Evolutionary conservation across 441 rosid genomes (phyloP).

Genomic region (Corymbia calophylla): DNA sequence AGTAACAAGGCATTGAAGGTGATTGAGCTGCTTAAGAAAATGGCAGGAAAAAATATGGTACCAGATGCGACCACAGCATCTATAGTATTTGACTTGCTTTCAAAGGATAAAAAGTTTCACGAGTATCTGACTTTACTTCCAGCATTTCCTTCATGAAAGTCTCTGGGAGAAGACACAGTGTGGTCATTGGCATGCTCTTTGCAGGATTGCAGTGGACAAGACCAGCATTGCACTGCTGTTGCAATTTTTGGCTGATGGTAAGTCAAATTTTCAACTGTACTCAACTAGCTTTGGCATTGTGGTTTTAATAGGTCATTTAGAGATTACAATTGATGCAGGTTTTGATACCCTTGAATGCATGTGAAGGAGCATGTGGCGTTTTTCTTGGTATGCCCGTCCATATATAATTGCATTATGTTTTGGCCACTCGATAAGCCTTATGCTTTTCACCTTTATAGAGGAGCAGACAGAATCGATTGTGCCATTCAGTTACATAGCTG

Average conservation of each 20-base stretch:
- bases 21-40: constrained; percentile 23
- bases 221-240: background rate
- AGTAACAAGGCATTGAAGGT: constrained; percentile 14
- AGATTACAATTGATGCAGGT: background rate
- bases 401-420: background rate
- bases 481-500: background rate
- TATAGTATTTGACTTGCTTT: constrained; percentile 16
- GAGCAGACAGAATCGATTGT: background rate
- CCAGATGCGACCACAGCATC: constrained; percentile 11
- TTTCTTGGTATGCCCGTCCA: background rate
- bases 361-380: background rate
- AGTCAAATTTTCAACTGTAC: background rate
- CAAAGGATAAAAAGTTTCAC: constrained; percentile 9
- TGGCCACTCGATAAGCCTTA: background rate
- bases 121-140: constrained; percentile 19
- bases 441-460: background rate
- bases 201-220: background rate
- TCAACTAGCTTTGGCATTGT: background rate
- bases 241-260: background rate
- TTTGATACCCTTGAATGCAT: background rate
- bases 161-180: background rate
- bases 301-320: background rate
- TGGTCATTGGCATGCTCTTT: background rate
- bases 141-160: constrained; percentile 7
- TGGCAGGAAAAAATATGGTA: constrained; percentile 17